These are phyloP conservation scores for Citrus mangshanensis DNA, from an alignment of 345 rosid species.

Conservation along the genomic window DNA sequence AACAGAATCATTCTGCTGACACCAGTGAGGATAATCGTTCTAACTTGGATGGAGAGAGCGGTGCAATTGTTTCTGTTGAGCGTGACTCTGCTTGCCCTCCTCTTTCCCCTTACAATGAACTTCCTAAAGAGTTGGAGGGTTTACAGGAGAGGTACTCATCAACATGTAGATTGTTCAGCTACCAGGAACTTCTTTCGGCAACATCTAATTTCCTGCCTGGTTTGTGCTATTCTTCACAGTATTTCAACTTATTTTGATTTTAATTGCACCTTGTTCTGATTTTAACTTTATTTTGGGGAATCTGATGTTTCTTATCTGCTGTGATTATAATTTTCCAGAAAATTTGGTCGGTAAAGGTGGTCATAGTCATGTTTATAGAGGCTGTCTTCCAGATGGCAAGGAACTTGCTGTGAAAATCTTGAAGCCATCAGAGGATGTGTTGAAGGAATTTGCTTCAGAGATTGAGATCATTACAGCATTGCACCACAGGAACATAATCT, in stretches of 20 bases:
- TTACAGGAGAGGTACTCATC: conserved; percentile 70
- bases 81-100: conserved; percentile 33
- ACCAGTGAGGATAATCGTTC: conserved; percentile 31
- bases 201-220: conserved; percentile 73
- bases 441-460: conserved; percentile 78
- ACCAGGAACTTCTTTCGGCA: conserved; percentile 66
- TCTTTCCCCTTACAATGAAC: conserved; percentile 37
- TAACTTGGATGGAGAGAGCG: conserved; percentile 50
- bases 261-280: conserved; percentile 8
- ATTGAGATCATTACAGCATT: conserved; percentile 72
- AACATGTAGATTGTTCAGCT: conserved; percentile 74
- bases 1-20: conserved; percentile 30
- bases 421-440: conserved; percentile 63
- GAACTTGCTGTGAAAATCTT: conserved; percentile 87
- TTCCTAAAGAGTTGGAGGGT: conserved; percentile 62
- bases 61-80: conserved; percentile 48
- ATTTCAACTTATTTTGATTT: conserved; percentile 13
- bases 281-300: not conserved
- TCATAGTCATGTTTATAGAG: conserved; percentile 82
- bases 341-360: conserved; percentile 95
- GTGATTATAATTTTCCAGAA: conserved; percentile 46
- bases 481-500: conserved; percentile 75
- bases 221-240: conserved; percentile 25
- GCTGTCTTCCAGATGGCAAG: conserved; percentile 78
- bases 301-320: conserved; percentile 2